phyloP scores from a whole-genome alignment of 2,329 filamentous ascomycete genomes.

The Pseudogymnoascus verrucosus region DNA sequence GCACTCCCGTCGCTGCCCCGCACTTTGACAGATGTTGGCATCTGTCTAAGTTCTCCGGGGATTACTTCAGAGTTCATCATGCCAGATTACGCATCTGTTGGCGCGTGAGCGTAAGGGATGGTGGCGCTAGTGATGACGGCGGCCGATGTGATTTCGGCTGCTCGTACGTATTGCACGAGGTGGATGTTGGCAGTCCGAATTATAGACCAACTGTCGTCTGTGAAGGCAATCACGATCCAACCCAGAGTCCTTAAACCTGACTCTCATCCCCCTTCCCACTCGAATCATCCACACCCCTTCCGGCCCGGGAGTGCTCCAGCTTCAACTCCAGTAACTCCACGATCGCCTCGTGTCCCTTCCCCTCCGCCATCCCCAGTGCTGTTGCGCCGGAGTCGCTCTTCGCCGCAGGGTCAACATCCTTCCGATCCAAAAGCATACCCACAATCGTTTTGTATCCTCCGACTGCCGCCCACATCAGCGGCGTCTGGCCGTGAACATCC shows the following conservation, averaged over 20 bases:
- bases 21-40: neutral
- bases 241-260: neutral
- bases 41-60: neutral
- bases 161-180: neutral
- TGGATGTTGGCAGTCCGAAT: neutral
- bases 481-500: conserved; percentile 11
- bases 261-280: neutral
- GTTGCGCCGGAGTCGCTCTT: neutral
- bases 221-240: neutral
- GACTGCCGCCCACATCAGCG: conserved; percentile 15
- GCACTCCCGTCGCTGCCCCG: neutral
- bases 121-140: neutral
- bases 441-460: neutral
- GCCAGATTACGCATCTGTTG: neutral
- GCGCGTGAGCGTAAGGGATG: neutral
- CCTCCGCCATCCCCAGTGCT: neutral
- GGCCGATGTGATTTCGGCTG: neutral
- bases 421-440: neutral
- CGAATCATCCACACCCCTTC: neutral
- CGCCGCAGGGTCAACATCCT: neutral
- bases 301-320: neutral
- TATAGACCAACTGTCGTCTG: neutral
- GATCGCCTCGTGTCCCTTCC: neutral
- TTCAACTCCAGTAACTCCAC: neutral
- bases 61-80: neutral